Base-by-base conservation (phyloP, 176 grass and related monocot species). In the Aegilops umbellulata region DNA sequence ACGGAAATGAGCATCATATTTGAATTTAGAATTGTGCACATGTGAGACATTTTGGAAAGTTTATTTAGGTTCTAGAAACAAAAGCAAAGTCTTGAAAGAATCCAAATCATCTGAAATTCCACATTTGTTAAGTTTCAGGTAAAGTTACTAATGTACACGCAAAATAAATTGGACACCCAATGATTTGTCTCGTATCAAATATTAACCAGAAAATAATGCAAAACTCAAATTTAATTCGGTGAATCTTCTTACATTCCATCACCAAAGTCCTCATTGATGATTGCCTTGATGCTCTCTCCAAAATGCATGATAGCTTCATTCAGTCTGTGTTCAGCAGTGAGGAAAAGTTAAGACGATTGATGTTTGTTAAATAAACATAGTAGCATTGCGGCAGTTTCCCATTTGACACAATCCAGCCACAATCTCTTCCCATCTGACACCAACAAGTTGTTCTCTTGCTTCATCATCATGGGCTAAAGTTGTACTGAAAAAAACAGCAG, bases 221-320 rank as follows among this genome's bases (percentile, higher is more conserved):
- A n/a, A n/a, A n/a, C n/a, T n/a, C 0, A 57, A 57, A 57, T 51
- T 78, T 76, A 78, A 77, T 47, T 60, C 55, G 83, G 30, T 46
- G 49, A 20, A 55, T 76, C 1, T 82, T 82, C 93, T 94, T 98
- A 98, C 93, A 98, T 98, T 85, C 96, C 96, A 89, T 98, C 96
- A 70, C 93, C 96, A 80, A 98, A 98, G 2, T 98, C 96, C 76
- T 98, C 96, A 68, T 98, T 98, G 76, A 98, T 92, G 58, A 98
- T 95, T 82, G 95, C 93, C 91, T 98, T 98, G 72, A 98, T 98
- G 76, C 96, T 98, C 92, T 95, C 93, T 72, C 96, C 93, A 73
- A 92, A 98, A 89, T 98, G 96, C 93, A 95, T 94, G 27, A 95
- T 90, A 82, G 96, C 92, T 95, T 98, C 93, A 80, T 98, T 95